Percentiles rank a stretch among this genome's conserved stretches.
Conservation (phyloP, 2,329 filamentous ascomycete species). For the Fusarium pseudonygamai region DNA sequence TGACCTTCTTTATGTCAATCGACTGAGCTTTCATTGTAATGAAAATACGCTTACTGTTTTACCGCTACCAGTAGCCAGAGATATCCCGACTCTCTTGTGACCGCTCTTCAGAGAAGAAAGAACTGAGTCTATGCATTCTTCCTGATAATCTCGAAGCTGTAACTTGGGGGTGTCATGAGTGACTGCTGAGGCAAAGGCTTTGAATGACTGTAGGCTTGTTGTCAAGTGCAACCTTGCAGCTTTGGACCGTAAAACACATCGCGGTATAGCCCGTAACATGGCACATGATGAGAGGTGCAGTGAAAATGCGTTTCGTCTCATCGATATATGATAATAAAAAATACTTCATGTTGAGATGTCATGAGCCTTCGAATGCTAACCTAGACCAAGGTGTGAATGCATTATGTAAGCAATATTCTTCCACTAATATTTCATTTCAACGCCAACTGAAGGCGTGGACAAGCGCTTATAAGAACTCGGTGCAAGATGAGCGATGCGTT, state of each 20-base stretch:
- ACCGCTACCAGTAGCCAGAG: constrained; percentile 85
- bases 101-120: constrained; percentile 74
- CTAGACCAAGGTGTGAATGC: neutral
- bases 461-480: neutral
- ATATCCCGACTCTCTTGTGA: constrained; percentile 83
- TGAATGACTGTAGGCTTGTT: constrained; percentile 22
- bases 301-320: constrained; percentile 1
- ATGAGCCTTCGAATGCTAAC: neutral
- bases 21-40: neutral
- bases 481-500: constrained; percentile 8
- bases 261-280: constrained; percentile 48
- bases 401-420: constrained; percentile 35
- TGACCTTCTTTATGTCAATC: constrained; percentile 67
- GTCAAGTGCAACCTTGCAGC: constrained; percentile 9
- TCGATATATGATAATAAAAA: constrained; percentile 5
- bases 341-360: neutral
- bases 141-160: constrained; percentile 82
- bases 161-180: constrained; percentile 50
- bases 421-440: neutral
- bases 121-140: constrained; percentile 89
- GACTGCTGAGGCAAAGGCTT: constrained; percentile 37
- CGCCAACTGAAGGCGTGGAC: neutral
- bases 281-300: constrained; percentile 47
- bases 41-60: constrained; percentile 74
- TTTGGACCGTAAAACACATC: constrained; percentile 41